Conservation (phyloP, 768 basidiomycete genomes). For the Udeniomyces megalosporus region DNA sequence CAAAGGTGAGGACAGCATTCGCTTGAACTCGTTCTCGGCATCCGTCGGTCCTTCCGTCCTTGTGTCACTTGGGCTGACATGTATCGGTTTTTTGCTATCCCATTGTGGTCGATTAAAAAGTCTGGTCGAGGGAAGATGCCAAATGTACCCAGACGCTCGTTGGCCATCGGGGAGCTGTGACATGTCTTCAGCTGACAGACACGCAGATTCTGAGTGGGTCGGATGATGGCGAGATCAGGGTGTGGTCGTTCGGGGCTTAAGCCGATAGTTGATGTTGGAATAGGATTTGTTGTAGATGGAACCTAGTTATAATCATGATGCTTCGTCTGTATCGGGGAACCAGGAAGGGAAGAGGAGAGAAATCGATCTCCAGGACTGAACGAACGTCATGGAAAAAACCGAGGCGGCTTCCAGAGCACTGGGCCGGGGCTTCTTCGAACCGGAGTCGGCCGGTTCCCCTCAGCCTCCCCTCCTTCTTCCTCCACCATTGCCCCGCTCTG, state of each 20-base stretch:
- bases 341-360: no score
- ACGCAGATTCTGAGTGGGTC: constrained; percentile 95
- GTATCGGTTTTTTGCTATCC: background rate
- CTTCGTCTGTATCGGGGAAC: no score
- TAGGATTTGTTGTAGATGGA: no score
- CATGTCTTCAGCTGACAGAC: constrained; percentile 72
- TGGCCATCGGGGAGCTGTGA: constrained; percentile 87
- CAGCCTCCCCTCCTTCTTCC: no score
- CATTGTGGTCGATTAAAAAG: constrained; percentile 38
- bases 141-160: constrained; percentile 75
- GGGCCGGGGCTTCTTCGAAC: no score
- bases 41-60: background rate
- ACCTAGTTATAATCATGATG: no score
- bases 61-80: background rate
- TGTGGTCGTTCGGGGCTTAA: constrained; percentile 12
- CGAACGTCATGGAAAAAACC: no score
- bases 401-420: no score
- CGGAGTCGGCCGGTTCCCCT: no score
- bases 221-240: constrained; percentile 60
- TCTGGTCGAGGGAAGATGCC: constrained; percentile 85
- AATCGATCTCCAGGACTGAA: no score
- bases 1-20: constrained; percentile 47
- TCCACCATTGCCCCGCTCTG: no score
- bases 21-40: constrained; percentile 3
- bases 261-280: no score